Conservation (phyloP, 2,329 filamentous ascomycete genomes). For the Chaetomium sp. region DNA sequence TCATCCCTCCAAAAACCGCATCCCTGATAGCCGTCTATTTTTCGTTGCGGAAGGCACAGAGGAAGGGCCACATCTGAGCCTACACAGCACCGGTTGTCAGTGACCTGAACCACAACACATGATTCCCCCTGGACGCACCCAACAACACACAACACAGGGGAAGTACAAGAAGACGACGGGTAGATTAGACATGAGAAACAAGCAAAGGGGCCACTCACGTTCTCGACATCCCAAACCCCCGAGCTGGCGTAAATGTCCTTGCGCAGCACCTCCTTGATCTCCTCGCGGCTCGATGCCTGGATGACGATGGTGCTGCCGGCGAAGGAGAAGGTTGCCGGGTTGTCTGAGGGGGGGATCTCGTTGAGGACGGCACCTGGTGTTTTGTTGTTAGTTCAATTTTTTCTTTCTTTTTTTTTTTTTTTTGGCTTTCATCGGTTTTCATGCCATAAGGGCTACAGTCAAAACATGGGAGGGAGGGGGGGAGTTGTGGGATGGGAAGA, state of each 20-base stretch:
- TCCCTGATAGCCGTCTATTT: conserved; percentile 15
- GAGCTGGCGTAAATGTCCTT: conserved; percentile 71
- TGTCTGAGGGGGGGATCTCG: conserved; percentile 63
- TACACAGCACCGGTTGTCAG: conserved; percentile 13
- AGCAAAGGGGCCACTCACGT: conserved; percentile 50
- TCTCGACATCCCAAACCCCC: conserved; percentile 81
- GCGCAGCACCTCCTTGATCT: conserved; percentile 66
- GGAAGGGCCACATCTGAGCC: conserved; percentile 42
- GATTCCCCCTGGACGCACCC: neutral
- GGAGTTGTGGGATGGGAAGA: conserved; percentile 7
- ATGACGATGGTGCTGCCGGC: conserved; percentile 72
- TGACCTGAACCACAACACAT: neutral
- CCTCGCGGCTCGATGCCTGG: conserved; percentile 67
- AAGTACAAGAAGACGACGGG: too few relatives aligned
- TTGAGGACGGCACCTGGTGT: conserved; percentile 65
- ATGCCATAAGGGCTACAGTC: neutral
- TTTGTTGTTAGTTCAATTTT: too few relatives aligned
- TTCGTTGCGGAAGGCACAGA: conserved; percentile 38
- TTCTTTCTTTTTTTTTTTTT: too few relatives aligned
- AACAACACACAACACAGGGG: too few relatives aligned
- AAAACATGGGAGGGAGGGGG: neutral
- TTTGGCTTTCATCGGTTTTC: neutral
- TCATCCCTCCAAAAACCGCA: neutral
- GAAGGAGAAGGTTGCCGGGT: conserved; percentile 64
- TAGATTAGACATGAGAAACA: too few relatives aligned